Conservation (phyloP, 495 filamentous ascomycete genomes). For the Hyaloscypha finlandica region DNA sequence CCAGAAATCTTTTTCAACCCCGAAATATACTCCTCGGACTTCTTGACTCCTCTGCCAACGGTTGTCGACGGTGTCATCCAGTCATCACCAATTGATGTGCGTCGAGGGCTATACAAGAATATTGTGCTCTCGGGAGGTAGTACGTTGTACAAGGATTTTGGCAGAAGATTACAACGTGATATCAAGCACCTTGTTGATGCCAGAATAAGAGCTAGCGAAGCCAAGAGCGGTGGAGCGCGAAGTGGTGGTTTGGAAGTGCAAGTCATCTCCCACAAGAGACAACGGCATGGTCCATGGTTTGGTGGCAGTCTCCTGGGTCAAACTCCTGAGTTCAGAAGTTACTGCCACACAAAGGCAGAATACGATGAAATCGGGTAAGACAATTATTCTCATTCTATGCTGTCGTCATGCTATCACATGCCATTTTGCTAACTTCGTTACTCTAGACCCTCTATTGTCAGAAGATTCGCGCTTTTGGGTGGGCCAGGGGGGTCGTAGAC, state of each 20-base stretch:
- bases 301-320: constrained; percentile 94
- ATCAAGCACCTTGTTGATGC: constrained; percentile 94
- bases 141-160: constrained; percentile 97
- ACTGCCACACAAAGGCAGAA: constrained; percentile 93
- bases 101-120: constrained; percentile 97
- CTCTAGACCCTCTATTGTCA: constrained; percentile 92
- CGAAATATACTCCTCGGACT: constrained; percentile 98
- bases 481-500: constrained; percentile 72
- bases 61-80: constrained; percentile 98
- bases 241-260: constrained; percentile 90
- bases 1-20: constrained; percentile 99
- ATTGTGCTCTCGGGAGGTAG: constrained; percentile 97
- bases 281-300: constrained; percentile 97
- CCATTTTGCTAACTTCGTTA: constrained; percentile 17
- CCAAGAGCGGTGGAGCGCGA: constrained; percentile 79
- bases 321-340: constrained; percentile 97
- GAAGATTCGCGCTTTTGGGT: constrained; percentile 91
- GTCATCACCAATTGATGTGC: constrained; percentile 94
- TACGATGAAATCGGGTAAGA: constrained; percentile 23
- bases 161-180: constrained; percentile 90
- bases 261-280: constrained; percentile 93
- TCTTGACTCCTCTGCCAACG: constrained; percentile 88
- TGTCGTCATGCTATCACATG: neutral
- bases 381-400: neutral
- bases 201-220: constrained; percentile 86